Base-by-base conservation (phyloP, 345 rosid species). In the Theobroma cacao region DNA sequence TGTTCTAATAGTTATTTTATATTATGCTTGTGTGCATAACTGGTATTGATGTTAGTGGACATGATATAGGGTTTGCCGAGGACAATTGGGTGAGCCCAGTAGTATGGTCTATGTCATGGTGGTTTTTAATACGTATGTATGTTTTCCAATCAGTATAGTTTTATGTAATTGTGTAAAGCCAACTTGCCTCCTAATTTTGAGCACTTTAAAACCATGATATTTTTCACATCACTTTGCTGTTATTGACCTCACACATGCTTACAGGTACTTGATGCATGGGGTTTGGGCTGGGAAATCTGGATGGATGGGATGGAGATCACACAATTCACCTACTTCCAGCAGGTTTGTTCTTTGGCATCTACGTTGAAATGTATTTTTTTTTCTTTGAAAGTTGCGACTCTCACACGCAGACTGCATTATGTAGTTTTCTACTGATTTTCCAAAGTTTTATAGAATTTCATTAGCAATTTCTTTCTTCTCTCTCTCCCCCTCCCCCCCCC, bases 291-390 rank as follows among this genome's bases (percentile, higher is more conserved):
- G 99, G 99, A 95, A 84, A 86, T 95, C 80, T 95, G 99, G 99
- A 95, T 95, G 99, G 99, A 95, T 86, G 99, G 99, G 78, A 95
- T 95, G 98, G 99, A 95, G 89, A 89, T 95, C 85, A 95, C 99
- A 13, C 99, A 95, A 53, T 95, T 95, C 88, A 95, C 99, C 67
- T 95, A 95, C 87, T 95, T 95, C 81, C 99, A 95, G 86, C 99
- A 95, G 99, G 99, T 95, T 74, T 45, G 31, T 75, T n/a, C 72
- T 72, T 62, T 61, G 74, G 40, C 14, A 75, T 47, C 41, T 72
- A 38, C 40, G 47, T 28, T 48, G 22, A 45, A 56, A 63, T n/a
- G 45, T 75, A 24, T 48, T 50, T 26, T 50, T 38, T n/a, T 66
- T 65, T 5, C 34, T 62, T 45, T 68, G 43, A 31, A 75, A 58